Base-by-base conservation (phyloP, 2,329 filamentous ascomycete genomes). In the Amesomyces nigricolor region DNA sequence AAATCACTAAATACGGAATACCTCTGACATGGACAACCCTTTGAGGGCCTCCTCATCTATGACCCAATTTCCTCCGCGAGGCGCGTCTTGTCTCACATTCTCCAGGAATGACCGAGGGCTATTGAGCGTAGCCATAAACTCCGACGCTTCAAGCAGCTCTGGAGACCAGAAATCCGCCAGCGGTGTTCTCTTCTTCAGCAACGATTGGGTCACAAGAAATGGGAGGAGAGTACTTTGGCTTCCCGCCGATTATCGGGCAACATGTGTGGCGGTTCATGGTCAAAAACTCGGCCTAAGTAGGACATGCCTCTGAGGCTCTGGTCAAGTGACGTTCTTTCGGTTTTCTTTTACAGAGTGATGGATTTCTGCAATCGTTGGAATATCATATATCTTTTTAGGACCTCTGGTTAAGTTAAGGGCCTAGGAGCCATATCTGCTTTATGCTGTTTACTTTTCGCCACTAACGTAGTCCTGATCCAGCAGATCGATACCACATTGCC, bases 271-370 rank as follows among this genome's bases (percentile, higher is more conserved):
- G 46, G 52, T 54, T 22, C 30, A 49, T 30, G 30, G 40, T 43
- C 30, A 37, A 38, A 49, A 38, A 37, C 47, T 54, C 13, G 40
- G 19, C 46, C 30, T 54, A 44, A 45, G 17, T 19, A 45, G 40
- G 44, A 48, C 26, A 29, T 37, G 17, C 17, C 17, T 19, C 17
- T 19, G 17, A 19, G 17, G 17, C 38, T 54, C 45, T 22, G 38
- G 51, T 4, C 51, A 49, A 47, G 51, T 54, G 37, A 40, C 43
- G 16, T 43, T 49, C 38, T 47, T 54, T 52, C 16, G 9, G 42
- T 52, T 52, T 45, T 26, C 49, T 46, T 38, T 45, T 46, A 32
- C 39, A n/a, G 48, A 37, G 48, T 51, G 48, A 51, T 51, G 48
- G 26, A 51, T 44, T 44, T 51, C 48, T 51, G 26, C 9, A 51